Evolutionary conservation across 176 grass and related monocot genomes (phyloP), one percentile per base, ranked within the genome.

Genomic region (Alloteropsis semialata): DNA sequence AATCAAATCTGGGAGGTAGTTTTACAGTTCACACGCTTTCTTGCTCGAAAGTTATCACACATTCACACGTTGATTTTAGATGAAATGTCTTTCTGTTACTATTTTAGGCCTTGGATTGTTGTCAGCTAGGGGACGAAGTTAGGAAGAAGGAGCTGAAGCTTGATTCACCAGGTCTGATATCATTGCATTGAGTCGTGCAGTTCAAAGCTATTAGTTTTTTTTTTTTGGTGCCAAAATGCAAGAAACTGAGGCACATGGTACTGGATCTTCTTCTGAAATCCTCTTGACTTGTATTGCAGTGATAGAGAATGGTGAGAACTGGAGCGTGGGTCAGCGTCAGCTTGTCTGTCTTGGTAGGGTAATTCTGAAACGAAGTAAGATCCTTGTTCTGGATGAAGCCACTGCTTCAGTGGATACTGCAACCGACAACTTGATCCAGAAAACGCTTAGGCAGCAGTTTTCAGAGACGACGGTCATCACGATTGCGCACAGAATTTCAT

Each of bases 231-330:
- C 15, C 39, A 42, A 43, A 76, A 5, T 10, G 24, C 55, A 62
- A 17, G 44, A 61, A 61, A 37, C 3, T 11, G 7, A 42, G 59
- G 14, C 29, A 70, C 72, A 69, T 61, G 5, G 22, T 44, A 17
- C 25, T 45, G 44, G 32, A n/a, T 30, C 8, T 50, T 43, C 4
- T 65, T 74, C 75, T 81, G 42, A 85, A 61, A 33, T 25, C 67
- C 18, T 68, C 24, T 34, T 15, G 21, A 60, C 50, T 84, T 61
- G 22, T 17, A 9, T 82, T 83, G 82, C 88, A 97, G 95, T 94
- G 50, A 89, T 72, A 16, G 90, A 97, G 86, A 97, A 92, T 55
- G 95, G 95, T 36, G 92, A 97, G 60, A 97, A 94, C 78, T 94
- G 94, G 94, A 97, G 91, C 13, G 86, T 97, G 19, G 94, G 89